phyloP scores from a whole-genome alignment of 495 filamentous ascomycete genomes.

The Cryomyces antarcticus region DNA sequence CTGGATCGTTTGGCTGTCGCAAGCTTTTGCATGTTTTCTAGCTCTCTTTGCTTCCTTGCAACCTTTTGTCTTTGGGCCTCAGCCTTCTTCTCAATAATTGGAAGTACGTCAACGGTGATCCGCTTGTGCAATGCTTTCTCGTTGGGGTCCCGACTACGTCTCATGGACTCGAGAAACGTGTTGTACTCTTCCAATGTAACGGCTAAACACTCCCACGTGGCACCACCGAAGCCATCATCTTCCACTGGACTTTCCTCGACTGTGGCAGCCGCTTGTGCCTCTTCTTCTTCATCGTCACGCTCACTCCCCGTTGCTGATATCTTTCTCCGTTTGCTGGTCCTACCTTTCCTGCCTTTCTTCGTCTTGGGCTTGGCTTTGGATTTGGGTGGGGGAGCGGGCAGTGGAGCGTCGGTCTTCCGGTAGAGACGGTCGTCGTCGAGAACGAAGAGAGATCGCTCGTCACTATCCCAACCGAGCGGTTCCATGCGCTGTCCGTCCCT shows the following conservation, averaged over 20 bases:
- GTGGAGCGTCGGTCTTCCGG: conserved; percentile 47
- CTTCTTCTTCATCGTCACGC: conserved; percentile 33
- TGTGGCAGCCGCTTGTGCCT: conserved; percentile 18
- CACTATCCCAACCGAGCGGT: conserved; percentile 66
- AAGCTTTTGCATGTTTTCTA: conserved; percentile 59
- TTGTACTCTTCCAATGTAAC: conserved; percentile 59
- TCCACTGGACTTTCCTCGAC: conserved; percentile 18
- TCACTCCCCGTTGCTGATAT: conserved; percentile 29
- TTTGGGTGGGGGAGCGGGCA: conserved; percentile 39
- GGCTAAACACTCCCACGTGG: conserved; percentile 83
- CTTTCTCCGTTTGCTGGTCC: conserved; percentile 56
- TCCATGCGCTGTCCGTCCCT: conserved; percentile 52
- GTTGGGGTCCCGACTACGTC: conserved; percentile 54
- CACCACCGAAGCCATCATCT: conserved; percentile 41
- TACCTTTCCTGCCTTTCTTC: conserved; percentile 51
- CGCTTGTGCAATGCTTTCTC: conserved; percentile 55
- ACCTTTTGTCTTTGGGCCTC: conserved; percentile 51
- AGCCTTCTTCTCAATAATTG: conserved; percentile 64
- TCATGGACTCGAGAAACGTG: conserved; percentile 46
- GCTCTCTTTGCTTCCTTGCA: conserved; percentile 53
- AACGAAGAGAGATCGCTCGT: conserved; percentile 72
- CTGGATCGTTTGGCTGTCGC: conserved; percentile 88
- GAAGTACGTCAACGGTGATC: conserved; percentile 55
- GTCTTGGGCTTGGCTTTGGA: conserved; percentile 11
- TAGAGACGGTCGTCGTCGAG: conserved; percentile 91